Evolutionary conservation across 2,329 filamentous ascomycete genomes (phyloP).

Genomic region (Ophiostoma triangulosporum): DNA sequence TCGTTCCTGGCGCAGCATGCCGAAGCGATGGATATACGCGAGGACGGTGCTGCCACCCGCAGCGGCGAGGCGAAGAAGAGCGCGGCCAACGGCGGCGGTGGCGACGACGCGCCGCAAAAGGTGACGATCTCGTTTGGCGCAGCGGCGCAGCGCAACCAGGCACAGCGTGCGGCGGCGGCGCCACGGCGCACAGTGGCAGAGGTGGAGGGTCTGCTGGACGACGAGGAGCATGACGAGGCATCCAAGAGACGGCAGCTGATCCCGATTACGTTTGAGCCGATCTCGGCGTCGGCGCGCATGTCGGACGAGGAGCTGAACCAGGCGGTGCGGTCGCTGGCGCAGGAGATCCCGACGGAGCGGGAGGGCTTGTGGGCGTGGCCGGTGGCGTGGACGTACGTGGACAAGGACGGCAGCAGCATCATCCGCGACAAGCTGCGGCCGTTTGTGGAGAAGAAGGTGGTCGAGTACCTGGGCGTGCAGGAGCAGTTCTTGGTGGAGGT

Average conservation of each 20-base stretch:
- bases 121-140: slow-evolving; percentile 92
- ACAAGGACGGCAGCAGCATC: slow-evolving; percentile 47
- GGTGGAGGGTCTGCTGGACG: slow-evolving; percentile 85
- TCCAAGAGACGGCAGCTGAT: slow-evolving; percentile 63
- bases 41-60: neutral
- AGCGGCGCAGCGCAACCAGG: slow-evolving; percentile 60
- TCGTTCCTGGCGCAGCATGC: slow-evolving; percentile 80
- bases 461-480: slow-evolving; percentile 91
- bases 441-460: slow-evolving; percentile 96
- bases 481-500: slow-evolving; percentile 92
- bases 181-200: slow-evolving; percentile 75
- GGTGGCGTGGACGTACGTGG: slow-evolving; percentile 84
- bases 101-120: neutral
- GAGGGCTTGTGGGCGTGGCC: slow-evolving; percentile 84
- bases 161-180: slow-evolving; percentile 34
- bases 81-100: neutral
- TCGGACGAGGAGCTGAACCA: slow-evolving; percentile 78
- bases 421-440: slow-evolving; percentile 75
- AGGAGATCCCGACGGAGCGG: slow-evolving; percentile 80
- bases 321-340: slow-evolving; percentile 67
- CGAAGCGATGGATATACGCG: slow-evolving; percentile 44
- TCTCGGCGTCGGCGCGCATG: slow-evolving; percentile 51
- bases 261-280: slow-evolving; percentile 68
- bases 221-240: slow-evolving; percentile 69
- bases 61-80: neutral